Evolutionary conservation across 2,329 filamentous ascomycete species (phyloP), one percentile per base, ranked within the genome.

Genomic region (Talaromyces funiculosus): DNA sequence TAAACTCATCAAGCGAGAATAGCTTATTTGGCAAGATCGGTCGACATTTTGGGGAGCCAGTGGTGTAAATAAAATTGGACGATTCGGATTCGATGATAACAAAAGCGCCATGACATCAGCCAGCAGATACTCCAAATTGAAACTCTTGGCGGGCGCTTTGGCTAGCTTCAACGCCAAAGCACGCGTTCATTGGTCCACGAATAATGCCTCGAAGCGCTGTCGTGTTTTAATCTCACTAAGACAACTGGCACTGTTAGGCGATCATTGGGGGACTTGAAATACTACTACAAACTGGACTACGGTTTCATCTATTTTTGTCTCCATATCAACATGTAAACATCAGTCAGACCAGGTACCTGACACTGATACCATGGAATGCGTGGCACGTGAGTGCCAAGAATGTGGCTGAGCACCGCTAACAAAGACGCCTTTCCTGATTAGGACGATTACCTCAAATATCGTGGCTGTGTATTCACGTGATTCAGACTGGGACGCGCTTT

Each of bases 181-280:
- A 4, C 26, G n/a, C 37, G 22, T n/a, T 58, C 7, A 61, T 61
- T 61, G 60, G 60, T 7, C 47, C 1, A 26, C 3, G 9, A 10
- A 9, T 3, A 18, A 40, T 38, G 14, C 51, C 20, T 40, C 45
- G 9, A 54, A 57, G 60, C 55, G 54, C 55, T 47, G 10, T 49
- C 14, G 22, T 58, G 60, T 61, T 61, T 61, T 45, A 33, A 26
- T 29, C 16, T 38, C 43, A n/a, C 22, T 6, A 35, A 2, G 49
- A 22, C 26, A 9, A 18, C 31, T n/a, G 35, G 35, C 35, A 14
- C 57, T 43, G n/a, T 53, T 12, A 8, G 24, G 6, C 24, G 22
- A 4, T 59, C 35, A 59, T 59, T 59, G 57, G 57, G 18, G 35
- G 47, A 7, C 6, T 26, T 18, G 10, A 31, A 35, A 51, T 51